Evolutionary conservation across 768 basidiomycete species (phyloP).

Genomic region (Lepiota brunneoincarnata): DNA sequence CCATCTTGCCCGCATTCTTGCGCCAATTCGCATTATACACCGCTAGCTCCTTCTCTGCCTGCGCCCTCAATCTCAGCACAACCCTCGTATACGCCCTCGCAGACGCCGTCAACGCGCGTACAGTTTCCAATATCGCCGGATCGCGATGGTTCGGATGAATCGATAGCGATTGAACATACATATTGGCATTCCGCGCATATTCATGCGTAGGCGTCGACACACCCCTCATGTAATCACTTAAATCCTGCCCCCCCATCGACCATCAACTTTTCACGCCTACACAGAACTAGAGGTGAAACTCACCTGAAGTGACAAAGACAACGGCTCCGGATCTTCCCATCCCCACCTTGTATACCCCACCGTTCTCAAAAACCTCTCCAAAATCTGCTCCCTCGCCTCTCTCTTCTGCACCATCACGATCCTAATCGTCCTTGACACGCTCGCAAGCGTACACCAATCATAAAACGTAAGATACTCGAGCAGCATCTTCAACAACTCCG

Average conservation of each 20-base stretch:
- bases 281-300: constrained; percentile 20
- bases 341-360: constrained; percentile 75
- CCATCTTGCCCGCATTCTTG: constrained; percentile 10
- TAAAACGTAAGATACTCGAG: constrained; percentile 66
- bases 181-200: constrained; percentile 58
- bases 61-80: constrained; percentile 71
- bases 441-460: constrained; percentile 66
- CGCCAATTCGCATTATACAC: constrained; percentile 18
- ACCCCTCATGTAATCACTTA: constrained; percentile 77
- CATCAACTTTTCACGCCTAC: background rate
- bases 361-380: constrained; percentile 66
- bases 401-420: constrained; percentile 44
- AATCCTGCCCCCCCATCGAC: constrained; percentile 49
- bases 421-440: constrained; percentile 53
- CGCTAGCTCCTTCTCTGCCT: constrained; percentile 62
- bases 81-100: constrained; percentile 80
- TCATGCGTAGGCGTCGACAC: constrained; percentile 75
- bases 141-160: constrained; percentile 41
- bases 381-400: constrained; percentile 56
- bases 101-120: constrained; percentile 54
- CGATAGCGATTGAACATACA: constrained; percentile 51
- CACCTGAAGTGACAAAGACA: constrained; percentile 62
- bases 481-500: constrained; percentile 49
- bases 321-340: constrained; percentile 57
- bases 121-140: constrained; percentile 36